Evolutionary conservation across 306 rosid species (phyloP), one percentile per base, ranked within the genome.

Genomic region (Glycine latifolia): DNA sequence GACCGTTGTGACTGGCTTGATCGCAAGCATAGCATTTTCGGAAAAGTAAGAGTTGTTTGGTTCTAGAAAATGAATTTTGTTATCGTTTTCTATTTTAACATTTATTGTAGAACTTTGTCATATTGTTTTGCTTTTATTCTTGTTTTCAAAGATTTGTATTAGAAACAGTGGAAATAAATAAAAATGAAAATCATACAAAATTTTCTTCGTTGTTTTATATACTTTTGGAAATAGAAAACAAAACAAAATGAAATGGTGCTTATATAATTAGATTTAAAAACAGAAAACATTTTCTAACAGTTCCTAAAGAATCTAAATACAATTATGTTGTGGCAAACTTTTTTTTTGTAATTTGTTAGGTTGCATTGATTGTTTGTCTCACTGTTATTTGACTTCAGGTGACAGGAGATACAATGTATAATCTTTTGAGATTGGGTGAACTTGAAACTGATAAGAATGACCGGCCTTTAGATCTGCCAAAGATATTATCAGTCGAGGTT

Each of bases 401-500:
- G 81, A 93, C 97, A 0, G 99, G 99, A 82, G 99, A 93, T 88
- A 93, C 98, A 7, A 67, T 95, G 77, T 95, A 90, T 79, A 95
- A 95, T 84, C 90, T 95, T 72, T 76, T 90, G 78, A 89, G 94
- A 81, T 82, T 95, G 55, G 92, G 97, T 50, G 99, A 95, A 52
- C 79, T 89, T 26, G 97, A 95, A 87, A 93, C 98, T 8, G 96
- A 93, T 80, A 87, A 88, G 87, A 76, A 87, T 75, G 99, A 95
- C 78, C 90, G 96, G 35, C 98, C 97, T 4, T 76, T 92, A 79
- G 97, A 95, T 70, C 98, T 94, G 3, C 89, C 92, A 0, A 89
- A 85, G 96, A 93, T 93, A 71, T 85, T 84, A 75, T 95, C 99
- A 63, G 88, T 93, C 73, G 99, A 95, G 97, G 99, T 95, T 78